Base-by-base conservation (phyloP, 768 basidiomycete species). In the Kwoniella heveanensis region DNA sequence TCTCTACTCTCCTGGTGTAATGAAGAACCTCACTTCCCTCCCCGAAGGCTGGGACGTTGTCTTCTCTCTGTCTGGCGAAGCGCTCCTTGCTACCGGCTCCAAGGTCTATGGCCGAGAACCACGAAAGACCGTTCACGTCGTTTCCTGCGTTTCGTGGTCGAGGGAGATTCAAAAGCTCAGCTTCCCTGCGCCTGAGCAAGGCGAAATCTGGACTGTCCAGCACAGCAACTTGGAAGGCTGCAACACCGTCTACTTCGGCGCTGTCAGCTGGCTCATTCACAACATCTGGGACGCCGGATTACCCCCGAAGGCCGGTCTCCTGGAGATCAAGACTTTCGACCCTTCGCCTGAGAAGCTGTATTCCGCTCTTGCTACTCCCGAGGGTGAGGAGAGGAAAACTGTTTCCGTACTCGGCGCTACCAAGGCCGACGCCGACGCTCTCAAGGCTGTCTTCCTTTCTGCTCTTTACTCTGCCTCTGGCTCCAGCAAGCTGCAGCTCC, bases 101-200 rank as follows among this genome's bases (percentile, higher is more conserved):
- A 83, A 91, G 52, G 83, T 91, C n/a, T 93, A 93, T 82, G 84
- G 83, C 62, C 80, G 90, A 54, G 53, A 67, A 30, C 71, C 64
- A 22, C 58, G 62, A 47, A 69, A 95, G 79, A 87, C 90, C 60
- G 84, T 93, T 59, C 92, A 97, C 78, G 82, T 97, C 46, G 93
- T 98, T 75, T 93, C 98, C 79, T 90, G 95, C 70, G 84, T 90
- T 74, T 86, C 86, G 65, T 84, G 87, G 30, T 83, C 88, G 32
- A 88, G 95, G 25, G 92, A 98, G 80, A 81, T 85, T 32, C 86
- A 89, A 1, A 85, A 87, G 57, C 73, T 83, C 32, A 80, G 86
- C 37, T 70, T 79, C 26, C 83, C 83, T 9, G 58, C 84, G 1
- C 70, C 83, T 17, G 67, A 79, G 4, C 64, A 77, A 0, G 80